phyloP scores from a whole-genome alignment of 1,284 basidiomycete genomes.

The Melampsora larici-populina region DNA sequence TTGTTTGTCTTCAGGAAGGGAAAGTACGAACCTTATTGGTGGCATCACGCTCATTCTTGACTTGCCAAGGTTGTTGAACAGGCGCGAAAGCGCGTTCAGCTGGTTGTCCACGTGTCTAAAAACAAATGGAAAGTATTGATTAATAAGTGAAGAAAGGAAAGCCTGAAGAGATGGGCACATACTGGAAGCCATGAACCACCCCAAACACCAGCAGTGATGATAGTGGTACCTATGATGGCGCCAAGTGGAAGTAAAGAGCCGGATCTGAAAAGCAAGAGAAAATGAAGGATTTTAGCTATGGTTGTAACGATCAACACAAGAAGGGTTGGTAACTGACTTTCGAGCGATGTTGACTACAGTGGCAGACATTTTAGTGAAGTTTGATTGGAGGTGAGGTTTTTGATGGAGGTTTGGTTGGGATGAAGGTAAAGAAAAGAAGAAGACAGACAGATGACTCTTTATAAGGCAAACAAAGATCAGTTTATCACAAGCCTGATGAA shows the following conservation, averaged over 20 bases:
- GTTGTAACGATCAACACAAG: neutral
- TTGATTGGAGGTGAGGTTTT: neutral
- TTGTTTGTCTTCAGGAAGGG: neutral
- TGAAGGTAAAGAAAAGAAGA: neutral
- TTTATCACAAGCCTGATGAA: too few relatives aligned
- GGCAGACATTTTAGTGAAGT: neutral
- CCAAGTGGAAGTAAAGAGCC: constrained; percentile 3
- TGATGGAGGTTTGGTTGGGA: neutral
- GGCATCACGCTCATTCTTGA: neutral
- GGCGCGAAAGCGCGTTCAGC: constrained; percentile 12
- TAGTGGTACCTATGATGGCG: neutral
- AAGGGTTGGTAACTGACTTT: neutral
- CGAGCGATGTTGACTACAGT: neutral
- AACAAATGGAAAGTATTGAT: neutral
- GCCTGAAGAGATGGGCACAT: neutral
- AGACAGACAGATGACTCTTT: neutral
- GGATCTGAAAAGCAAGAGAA: neutral
- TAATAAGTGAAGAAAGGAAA: neutral
- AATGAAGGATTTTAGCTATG: neutral
- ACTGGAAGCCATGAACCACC: constrained; percentile 5
- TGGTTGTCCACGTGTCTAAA: constrained; percentile 1
- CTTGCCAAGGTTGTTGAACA: constrained; percentile 4
- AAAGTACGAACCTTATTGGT: neutral
- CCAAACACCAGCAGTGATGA: constrained; percentile 4
- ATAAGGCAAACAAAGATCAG: too few relatives aligned